A percentile compares a stretch with the other conserved stretches of the same genome.
phyloP scores from a whole-genome alignment of 306 rosid genomes.

The Corylus avellana region DNA sequence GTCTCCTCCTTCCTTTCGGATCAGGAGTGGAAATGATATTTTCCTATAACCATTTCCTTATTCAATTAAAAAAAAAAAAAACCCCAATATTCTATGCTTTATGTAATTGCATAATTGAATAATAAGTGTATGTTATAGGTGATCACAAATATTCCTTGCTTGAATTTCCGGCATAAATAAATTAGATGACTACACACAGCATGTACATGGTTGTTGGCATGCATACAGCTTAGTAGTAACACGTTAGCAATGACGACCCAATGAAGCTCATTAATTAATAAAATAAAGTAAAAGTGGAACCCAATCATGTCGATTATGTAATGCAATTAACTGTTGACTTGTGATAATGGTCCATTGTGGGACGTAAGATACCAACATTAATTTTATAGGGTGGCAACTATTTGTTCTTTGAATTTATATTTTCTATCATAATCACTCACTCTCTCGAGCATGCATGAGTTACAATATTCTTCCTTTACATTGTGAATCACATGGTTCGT shows the following conservation, averaged over 20 bases:
- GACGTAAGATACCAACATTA: neutral
- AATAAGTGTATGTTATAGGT: too few species aligned
- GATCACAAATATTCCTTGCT: neutral
- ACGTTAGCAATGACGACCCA: conserved; percentile 39
- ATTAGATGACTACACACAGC: conserved; percentile 6
- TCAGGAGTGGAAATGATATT: too few species aligned
- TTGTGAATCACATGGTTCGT: neutral
- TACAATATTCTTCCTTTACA: too few species aligned
- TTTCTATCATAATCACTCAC: too few species aligned
- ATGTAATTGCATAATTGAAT: too few species aligned
- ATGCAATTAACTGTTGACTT: neutral
- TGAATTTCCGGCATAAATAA: neutral
- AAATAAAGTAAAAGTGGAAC: neutral
- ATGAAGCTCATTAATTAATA: conserved; percentile 1
- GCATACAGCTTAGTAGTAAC: neutral
- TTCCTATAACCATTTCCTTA: too few species aligned
- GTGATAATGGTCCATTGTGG: neutral
- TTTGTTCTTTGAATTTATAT: neutral
- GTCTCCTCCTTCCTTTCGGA: too few species aligned
- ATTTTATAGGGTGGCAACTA: neutral
- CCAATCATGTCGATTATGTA: neutral
- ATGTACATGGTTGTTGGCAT: conserved; percentile 9
- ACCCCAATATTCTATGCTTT: too few species aligned
- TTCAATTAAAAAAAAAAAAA: too few species aligned
- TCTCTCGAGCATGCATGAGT: too few species aligned